Conservation (phyloP, 306 rosid species). For the Pueraria montana region DNA sequence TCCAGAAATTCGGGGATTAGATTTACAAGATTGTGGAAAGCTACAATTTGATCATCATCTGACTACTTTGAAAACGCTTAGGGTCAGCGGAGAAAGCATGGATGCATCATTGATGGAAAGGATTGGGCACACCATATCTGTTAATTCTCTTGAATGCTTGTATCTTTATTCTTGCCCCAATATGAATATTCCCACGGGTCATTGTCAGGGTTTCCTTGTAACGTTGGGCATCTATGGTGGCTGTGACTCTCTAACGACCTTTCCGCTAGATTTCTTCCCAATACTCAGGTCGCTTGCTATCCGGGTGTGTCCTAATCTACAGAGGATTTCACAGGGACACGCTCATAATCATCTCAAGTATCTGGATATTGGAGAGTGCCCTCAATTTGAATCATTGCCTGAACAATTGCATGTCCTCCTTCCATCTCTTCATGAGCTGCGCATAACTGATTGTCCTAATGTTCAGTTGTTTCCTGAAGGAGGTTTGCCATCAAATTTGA, state of each 20-base stretch:
- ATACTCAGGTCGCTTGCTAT: background rate
- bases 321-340: background rate
- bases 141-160: background rate
- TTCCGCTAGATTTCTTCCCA: background rate
- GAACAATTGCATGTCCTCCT: too few relatives aligned
- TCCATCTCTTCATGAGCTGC: too few relatives aligned
- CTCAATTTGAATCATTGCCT: background rate
- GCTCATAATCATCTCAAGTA: too few relatives aligned
- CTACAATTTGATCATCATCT: too few relatives aligned
- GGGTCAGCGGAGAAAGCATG: background rate
- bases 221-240: background rate
- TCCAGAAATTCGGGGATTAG: too few relatives aligned
- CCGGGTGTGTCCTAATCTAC: background rate
- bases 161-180: background rate
- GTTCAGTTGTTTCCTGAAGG: too few relatives aligned
- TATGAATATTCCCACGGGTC: background rate
- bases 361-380: fast-evolving
- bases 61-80: too few relatives aligned
- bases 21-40: too few relatives aligned
- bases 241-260: background rate
- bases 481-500: too few relatives aligned
- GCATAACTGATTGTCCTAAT: too few relatives aligned
- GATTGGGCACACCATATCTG: too few relatives aligned
- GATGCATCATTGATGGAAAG: background rate
- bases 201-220: background rate